Evolutionary conservation across 129 eudicot genomes (phyloP).

Genomic region (Pseudognaphalium luteoalbum): DNA sequence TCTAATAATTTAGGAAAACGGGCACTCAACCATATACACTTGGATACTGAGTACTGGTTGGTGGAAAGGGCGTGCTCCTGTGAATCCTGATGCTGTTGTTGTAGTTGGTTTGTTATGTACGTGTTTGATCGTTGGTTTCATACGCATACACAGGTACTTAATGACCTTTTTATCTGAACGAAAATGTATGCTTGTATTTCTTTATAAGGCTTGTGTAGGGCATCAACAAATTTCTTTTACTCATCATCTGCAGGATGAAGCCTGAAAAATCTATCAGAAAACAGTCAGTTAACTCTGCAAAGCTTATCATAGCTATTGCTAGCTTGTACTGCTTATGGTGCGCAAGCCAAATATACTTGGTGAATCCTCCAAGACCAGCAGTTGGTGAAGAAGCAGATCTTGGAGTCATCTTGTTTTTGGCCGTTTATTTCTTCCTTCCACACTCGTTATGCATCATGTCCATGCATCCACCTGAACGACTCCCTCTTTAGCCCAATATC

Average conservation of each 20-base stretch:
- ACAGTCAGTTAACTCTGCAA: conserved; percentile 51
- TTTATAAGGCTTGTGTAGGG: background rate
- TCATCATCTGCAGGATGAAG: conserved; percentile 53
- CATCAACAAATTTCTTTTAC: background rate
- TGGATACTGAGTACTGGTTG: conserved; percentile 99
- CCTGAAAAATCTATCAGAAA: conserved; percentile 46
- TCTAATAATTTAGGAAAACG: conserved; percentile 64
- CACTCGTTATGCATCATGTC: conserved; percentile 77
- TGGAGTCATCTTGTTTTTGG: conserved; percentile 71
- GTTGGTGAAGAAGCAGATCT: conserved; percentile 98
- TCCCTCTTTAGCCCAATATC: conserved; percentile 44
- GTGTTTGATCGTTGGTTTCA: conserved; percentile 67
- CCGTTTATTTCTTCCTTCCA: conserved; percentile 70
- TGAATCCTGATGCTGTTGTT: conserved; percentile 80
- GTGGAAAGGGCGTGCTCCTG: conserved; percentile 85
- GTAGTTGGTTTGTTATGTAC: conserved; percentile 71
- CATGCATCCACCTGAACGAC: conserved; percentile 59
- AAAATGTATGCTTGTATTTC: background rate
- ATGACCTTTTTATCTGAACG: background rate
- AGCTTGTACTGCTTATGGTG: conserved; percentile 78
- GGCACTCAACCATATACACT: conserved; percentile 78
- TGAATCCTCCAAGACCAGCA: conserved; percentile 77
- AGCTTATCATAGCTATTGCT: conserved; percentile 59
- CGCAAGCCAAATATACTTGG: conserved; percentile 78
- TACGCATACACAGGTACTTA: conserved; percentile 77